Evolutionary conservation across 345 rosid species (phyloP).

Genomic region (Erodium maritimum): DNA sequence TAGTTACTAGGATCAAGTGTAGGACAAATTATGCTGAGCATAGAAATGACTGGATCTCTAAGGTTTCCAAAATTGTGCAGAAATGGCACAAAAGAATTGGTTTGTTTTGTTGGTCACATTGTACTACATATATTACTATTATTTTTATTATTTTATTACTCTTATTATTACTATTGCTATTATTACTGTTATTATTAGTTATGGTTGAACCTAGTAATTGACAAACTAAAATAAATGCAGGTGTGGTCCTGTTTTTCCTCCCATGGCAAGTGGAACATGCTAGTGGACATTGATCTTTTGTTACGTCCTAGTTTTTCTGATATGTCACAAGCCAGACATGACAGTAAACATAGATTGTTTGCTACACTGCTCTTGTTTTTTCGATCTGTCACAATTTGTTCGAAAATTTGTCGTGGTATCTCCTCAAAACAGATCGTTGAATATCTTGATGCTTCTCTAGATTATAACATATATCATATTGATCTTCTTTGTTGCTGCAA

Average conservation of each 20-base stretch:
- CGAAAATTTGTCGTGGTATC: not conserved
- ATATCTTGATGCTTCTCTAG: too few relatives aligned
- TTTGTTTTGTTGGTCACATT: not conserved
- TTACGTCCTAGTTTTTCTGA: not conserved
- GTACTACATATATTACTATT: not conserved
- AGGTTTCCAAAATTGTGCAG: constrained; percentile 1
- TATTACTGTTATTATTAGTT: too few relatives aligned
- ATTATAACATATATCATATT: too few relatives aligned
- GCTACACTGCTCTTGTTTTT: not conserved
- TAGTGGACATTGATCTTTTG: not conserved
- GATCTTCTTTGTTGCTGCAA: too few relatives aligned
- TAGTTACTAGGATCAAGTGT: not conserved
- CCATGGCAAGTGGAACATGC: not conserved
- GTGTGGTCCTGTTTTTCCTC: not conserved
- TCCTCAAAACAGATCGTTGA: not conserved
- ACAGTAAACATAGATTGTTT: not conserved
- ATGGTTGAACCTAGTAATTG: not conserved
- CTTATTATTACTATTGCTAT: too few relatives aligned
- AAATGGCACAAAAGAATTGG: not conserved
- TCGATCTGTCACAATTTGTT: not conserved
- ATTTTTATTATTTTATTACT: too few relatives aligned
- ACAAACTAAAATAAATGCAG: not conserved
- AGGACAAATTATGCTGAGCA: constrained; percentile 3
- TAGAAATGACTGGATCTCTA: not conserved
- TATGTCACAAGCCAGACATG: not conserved